A percentile compares a stretch with the other conserved stretches of the same genome.
Conservation (phyloP, 305 asterid genomes). For the Solanum hybrid region DNA sequence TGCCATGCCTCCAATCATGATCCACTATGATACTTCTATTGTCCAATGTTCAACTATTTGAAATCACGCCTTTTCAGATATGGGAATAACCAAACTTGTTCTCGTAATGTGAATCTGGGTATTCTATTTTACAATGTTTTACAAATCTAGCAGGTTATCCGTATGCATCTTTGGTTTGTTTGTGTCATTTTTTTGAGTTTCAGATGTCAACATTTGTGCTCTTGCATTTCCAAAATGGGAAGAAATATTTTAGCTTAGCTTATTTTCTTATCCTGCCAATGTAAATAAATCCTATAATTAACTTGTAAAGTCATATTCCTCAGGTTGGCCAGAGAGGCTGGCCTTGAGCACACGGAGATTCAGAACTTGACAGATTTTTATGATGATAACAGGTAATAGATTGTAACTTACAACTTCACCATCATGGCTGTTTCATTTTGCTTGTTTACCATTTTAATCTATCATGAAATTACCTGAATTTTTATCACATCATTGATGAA, state of each 20-base stretch:
- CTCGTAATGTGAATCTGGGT: background rate
- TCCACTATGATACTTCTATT: background rate
- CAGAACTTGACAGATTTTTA: constrained; percentile 88
- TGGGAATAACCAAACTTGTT: background rate
- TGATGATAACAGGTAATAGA: constrained; percentile 72
- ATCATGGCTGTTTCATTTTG: background rate
- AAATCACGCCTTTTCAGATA: background rate
- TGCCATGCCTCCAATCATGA: background rate
- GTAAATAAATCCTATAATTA: background rate
- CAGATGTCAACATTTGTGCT: background rate
- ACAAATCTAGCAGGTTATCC: background rate
- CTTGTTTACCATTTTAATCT: background rate
- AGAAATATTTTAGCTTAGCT: background rate
- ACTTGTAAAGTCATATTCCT: constrained; percentile 12
- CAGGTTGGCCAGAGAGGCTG: constrained; percentile 98
- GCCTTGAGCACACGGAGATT: constrained; percentile 80
- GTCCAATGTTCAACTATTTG: background rate
- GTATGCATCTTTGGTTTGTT: background rate
- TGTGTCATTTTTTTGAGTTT: background rate
- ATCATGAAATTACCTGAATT: background rate
- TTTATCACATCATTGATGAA: background rate
- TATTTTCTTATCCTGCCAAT: background rate
- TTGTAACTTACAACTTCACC: background rate
- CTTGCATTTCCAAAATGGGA: background rate
- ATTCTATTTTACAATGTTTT: background rate